Evolutionary conservation across 2,329 filamentous ascomycete species (phyloP).

Genomic region (Cladosporium phlei): DNA sequence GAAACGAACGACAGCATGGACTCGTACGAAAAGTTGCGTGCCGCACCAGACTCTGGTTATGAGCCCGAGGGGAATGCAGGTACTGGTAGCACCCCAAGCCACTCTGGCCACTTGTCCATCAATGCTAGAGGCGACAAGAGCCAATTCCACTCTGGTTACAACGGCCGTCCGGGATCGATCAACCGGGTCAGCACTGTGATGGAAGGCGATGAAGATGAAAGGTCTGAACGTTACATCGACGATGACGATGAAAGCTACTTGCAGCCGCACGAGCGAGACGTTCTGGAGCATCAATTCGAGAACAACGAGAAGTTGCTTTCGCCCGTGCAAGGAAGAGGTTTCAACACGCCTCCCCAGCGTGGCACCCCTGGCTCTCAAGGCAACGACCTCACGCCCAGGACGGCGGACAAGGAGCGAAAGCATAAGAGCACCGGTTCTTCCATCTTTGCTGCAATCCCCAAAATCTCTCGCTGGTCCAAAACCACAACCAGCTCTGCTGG

Average conservation of each 20-base stretch:
- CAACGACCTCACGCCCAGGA: constrained; percentile 72
- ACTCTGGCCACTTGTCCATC: constrained; percentile 64
- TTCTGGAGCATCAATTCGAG: constrained; percentile 53
- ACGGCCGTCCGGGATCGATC: constrained; percentile 55
- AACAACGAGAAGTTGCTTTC: constrained; percentile 59
- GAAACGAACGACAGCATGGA: constrained; percentile 47
- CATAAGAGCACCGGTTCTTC: constrained; percentile 82
- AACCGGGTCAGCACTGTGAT: constrained; percentile 86
- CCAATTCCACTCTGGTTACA: constrained; percentile 47
- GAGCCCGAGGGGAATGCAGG: constrained; percentile 78
- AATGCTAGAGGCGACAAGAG: constrained; percentile 27
- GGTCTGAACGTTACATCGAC: constrained; percentile 16
- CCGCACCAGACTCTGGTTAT: constrained; percentile 68
- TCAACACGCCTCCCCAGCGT: constrained; percentile 52
- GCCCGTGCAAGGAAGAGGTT: constrained; percentile 42
- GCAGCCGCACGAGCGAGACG: constrained; percentile 42
- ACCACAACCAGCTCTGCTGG: constrained; percentile 86
- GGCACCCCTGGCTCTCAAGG: constrained; percentile 49
- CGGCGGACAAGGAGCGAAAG: constrained; percentile 69
- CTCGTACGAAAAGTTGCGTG: constrained; percentile 66
- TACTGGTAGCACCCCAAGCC: constrained; percentile 67
- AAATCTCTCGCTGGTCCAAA: constrained; percentile 95
- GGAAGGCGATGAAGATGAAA: constrained; percentile 76
- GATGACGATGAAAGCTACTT: constrained; percentile 42
- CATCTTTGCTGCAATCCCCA: constrained; percentile 61